Base-by-base conservation (phyloP, 441 rosid genomes). In the Melastoma candidum region DNA sequence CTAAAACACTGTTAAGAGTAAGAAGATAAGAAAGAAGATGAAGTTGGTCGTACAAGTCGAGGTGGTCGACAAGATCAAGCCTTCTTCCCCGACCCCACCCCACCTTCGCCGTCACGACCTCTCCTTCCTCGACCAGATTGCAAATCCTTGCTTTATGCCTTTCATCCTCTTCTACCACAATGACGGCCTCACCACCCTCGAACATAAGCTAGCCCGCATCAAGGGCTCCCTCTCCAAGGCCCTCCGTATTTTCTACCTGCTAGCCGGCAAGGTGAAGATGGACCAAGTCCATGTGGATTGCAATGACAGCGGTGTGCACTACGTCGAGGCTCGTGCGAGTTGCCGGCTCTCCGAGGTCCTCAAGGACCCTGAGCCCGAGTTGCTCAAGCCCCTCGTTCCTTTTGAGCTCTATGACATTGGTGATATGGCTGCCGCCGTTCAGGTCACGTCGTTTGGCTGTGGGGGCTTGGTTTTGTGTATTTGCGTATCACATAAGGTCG, bases 301-400 rank as follows among this genome's bases (percentile, higher is more conserved):
- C 14, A 60, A 69, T 60, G 69, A 69, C 25, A 57, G 65, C 7
- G 73, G 73, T 26, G 53, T 52, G n/a, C 53, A 57, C 39, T 67
- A 47, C 13, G 57, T 62, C 11, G 63, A 62, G 8, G 60, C 67
- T 12, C 44, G 56, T 26, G 63, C 52, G 41, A 43, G 61, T 25
- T 39, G 63, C 17, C 44, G 1, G 8, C 50, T 66, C 24, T 56
- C 46, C 2, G 48, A 64, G 6, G 13, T 69, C 57, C 66, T 64
- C 1, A n/a, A 11, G 10, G 59, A 12, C 7, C 66, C 73, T 12
- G 60, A 64, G 4, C 32, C 53, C 1, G 6, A 39, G 14, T 41
- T 36, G 1, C 32, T 64, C 45, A 50, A 69, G 53, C 32, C 49
- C 54, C 46, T 69, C 32, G 43, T 64, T 6, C 60, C 73, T 32